Base-by-base conservation (phyloP, 1,284 basidiomycete species). In the Golubevia pallescens region DNA sequence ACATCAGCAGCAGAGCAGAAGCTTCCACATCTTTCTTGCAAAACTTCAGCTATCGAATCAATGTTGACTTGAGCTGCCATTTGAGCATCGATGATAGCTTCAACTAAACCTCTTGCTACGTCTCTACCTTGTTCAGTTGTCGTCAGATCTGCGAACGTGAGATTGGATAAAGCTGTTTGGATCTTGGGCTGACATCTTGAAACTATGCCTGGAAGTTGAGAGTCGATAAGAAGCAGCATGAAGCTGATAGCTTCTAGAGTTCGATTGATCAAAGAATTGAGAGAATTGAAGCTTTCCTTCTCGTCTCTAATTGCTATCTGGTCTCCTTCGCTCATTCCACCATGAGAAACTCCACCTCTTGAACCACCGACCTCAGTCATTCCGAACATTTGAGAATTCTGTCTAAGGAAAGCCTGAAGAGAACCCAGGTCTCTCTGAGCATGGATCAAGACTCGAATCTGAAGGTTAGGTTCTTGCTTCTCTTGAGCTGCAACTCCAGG, bases 1-100 rank as follows among this genome's bases (percentile, higher is more conserved):
- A 99, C 97, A 87, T 99, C 97, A 80, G 97, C 97, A 0, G 96
- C 92, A 77, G 94, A 95, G 86, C 95, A 98, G 89, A 99, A 99
- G 19, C 93, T 93, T 0, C 95, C 95, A 80, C 97, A 99, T 80
- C 94, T 90, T 80, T 93, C 91, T 84, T 99, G 96, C 38, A 99
- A 87, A 62, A 94, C 91, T 77, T 97, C 93, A 78, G 94, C 96
- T 78, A 99, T 93, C 38, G 62, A 3, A 86, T 92, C 77, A 82
- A 96, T 95, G 78, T 93, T 94, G 60, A 95, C 92, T 84, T 97
- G 94, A 80, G 96, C 93, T 14, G 93, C 93, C 75, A 98, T 98
- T 84, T 98, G 96, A 79, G 95, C 93, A 86, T 99, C 94, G 77
- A 99, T 99, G 71, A 99, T 90, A 42, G 95, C 92, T 71, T 95